Conservation (phyloP, 225 moss, liverwort and hornwort genomes). For the Straminergon stramineum region DNA sequence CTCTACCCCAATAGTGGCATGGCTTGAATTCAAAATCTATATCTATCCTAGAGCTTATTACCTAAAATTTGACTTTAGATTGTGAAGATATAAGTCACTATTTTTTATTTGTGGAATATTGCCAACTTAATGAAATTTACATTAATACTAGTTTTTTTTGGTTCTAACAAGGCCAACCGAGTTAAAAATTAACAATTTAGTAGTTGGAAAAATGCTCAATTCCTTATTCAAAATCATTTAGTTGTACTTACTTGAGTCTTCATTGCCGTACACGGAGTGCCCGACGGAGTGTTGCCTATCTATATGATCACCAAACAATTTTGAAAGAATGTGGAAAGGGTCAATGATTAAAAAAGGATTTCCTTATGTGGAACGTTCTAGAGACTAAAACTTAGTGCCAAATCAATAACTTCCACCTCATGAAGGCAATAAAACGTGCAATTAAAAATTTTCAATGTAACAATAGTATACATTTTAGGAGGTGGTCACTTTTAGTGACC, state of each 20-base stretch:
- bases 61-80: not conserved
- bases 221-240: not conserved
- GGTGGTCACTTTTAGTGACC: no score
- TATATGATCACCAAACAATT: not conserved
- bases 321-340: not conserved
- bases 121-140: accelerated
- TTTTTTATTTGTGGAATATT: not conserved
- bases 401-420: no score
- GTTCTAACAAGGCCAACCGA: not conserved
- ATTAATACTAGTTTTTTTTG: not conserved
- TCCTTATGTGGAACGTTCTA: not conserved
- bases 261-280: not conserved
- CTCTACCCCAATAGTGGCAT: no score
- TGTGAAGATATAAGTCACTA: not conserved
- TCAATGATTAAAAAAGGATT: not conserved
- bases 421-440: no score
- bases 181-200: not conserved
- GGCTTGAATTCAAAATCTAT: not conserved
- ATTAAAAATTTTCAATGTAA: not conserved
- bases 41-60: not conserved
- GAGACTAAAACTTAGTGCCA: no score
- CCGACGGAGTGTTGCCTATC: accelerated
- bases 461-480: not conserved
- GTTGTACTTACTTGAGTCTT: not conserved
- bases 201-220: not conserved